Base-by-base conservation (phyloP, 768 basidiomycete genomes). In the Termitomyces sp. region DNA sequence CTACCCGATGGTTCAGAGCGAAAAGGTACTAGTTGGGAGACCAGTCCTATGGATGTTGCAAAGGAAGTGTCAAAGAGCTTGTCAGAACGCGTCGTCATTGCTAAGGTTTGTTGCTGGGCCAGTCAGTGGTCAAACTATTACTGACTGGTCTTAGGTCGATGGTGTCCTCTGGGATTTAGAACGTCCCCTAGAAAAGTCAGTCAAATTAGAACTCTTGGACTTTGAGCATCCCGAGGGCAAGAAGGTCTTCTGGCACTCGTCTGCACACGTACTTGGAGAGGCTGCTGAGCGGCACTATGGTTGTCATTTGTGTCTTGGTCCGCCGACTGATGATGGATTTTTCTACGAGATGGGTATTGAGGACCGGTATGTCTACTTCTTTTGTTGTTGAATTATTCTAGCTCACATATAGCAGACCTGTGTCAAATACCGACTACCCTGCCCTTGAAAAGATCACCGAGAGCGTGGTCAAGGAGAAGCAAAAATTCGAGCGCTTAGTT, bases 241-340 rank as follows among this genome's bases (percentile, higher is more conserved):
- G 73, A 89, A 88, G 65, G 97, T 99, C 8, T 99, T 98, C 79
- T 99, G 97, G 97, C 97, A 98, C 71, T 98, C 97, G 18, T 98
- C 95, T 26, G 97, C 97, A 0, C 97, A 98, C 73, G 94, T 98
- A 57, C 82, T 99, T 18, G 97, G 97, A 46, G 97, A 99, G 74
- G 90, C 96, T 55, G 85, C 94, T 43, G 97, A 99, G 73, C 83
- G 90, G 54, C 94, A 97, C 70, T 96, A 98, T 70, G 96, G 95
- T 42, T 97, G 94, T 70, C 94, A 97, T 77, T 80, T 99, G 14
- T 97, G 95, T 67, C 86, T 97, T 60, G 97, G 97, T 3, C 97
- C 97, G 16, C 97, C 97, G 24, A 94, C 94, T 2, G 93, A 96
- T 30, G 94, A 98, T 7, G 97, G 97, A 22, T 99, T 99, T 82